Conservation (phyloP, 2,329 filamentous ascomycete species). For the Neofusicoccum kwambonambiense region DNA sequence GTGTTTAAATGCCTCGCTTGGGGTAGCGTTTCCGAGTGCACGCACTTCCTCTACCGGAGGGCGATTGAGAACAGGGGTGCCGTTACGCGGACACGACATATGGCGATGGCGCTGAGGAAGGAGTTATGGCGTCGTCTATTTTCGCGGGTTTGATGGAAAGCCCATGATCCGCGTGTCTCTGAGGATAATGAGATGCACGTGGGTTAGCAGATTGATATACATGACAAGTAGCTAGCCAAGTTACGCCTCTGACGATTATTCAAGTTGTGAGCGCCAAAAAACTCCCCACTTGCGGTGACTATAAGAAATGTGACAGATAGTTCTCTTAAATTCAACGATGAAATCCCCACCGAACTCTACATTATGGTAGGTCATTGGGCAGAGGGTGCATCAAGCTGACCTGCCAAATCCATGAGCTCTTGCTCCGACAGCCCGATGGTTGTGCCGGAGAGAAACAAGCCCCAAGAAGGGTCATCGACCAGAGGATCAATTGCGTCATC, state of each 20-base stretch:
- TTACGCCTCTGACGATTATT: no score
- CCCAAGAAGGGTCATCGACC: background rate
- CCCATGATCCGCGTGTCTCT: no score
- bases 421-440: background rate
- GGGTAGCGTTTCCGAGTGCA: constrained; percentile 67
- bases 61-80: constrained; percentile 63
- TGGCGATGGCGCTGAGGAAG: constrained; percentile 49
- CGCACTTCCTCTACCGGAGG: constrained; percentile 65
- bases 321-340: no score
- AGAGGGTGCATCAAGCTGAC: background rate
- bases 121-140: constrained; percentile 40
- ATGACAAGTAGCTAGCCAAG: no score
- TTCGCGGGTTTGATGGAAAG: no score
- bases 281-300: no score
- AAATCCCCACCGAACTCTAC: no score
- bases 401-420: background rate
- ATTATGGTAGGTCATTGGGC: no score
- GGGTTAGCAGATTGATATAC: no score
- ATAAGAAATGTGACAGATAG: no score
- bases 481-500: background rate
- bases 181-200: no score
- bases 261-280: no score
- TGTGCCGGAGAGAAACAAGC: background rate
- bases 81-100: constrained; percentile 54
- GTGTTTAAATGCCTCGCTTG: constrained; percentile 55